phyloP scores from a whole-genome alignment of 2,329 filamentous ascomycete genomes.

The Aspergillus pseudotamarii region DNA sequence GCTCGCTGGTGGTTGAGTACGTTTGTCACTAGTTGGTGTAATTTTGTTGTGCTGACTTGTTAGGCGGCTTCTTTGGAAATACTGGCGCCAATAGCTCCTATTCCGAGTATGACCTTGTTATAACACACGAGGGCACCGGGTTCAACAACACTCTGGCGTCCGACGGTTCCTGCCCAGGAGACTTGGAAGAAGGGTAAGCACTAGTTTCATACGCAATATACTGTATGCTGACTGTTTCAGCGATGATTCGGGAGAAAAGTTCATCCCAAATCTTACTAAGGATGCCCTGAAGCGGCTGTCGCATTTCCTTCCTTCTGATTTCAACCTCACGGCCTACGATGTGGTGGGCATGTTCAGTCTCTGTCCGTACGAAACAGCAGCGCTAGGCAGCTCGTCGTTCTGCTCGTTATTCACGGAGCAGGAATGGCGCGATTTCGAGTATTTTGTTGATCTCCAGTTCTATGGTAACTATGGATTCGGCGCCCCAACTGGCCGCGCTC shows the following conservation, averaged over 20 bases:
- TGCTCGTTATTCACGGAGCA: slow-evolving; percentile 58
- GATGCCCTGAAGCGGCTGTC: slow-evolving; percentile 52
- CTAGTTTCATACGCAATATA: slow-evolving; percentile 8
- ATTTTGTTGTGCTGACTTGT: background rate
- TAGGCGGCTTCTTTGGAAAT: slow-evolving; percentile 33
- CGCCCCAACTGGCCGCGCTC: slow-evolving; percentile 54
- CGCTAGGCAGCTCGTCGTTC: slow-evolving; percentile 55
- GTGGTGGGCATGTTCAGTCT: slow-evolving; percentile 56
- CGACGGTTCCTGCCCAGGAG: slow-evolving; percentile 31
- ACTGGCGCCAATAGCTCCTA: slow-evolving; percentile 23
- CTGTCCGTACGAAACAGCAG: slow-evolving; percentile 58
- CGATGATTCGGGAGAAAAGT: slow-evolving; percentile 36
- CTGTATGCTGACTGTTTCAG: slow-evolving; percentile 6
- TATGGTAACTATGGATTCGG: slow-evolving; percentile 50
- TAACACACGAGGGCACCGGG: slow-evolving; percentile 53
- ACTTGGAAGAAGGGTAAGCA: slow-evolving; percentile 35
- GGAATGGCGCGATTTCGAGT: slow-evolving; percentile 59
- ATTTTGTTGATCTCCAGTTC: slow-evolving; percentile 55
- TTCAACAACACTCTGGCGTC: slow-evolving; percentile 57
- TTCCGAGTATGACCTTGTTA: slow-evolving; percentile 42
- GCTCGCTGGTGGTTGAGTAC: slow-evolving; percentile 47
- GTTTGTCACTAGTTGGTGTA: slow-evolving; percentile 14
- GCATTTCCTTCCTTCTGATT: slow-evolving; percentile 50
- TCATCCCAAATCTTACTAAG: slow-evolving; percentile 50
- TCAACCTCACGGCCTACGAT: slow-evolving; percentile 53